Percentiles rank a stretch among this genome's conserved stretches.
Evolutionary conservation across 2,329 filamentous ascomycete genomes (phyloP).

Genomic region (Blumeriella jaapii): DNA sequence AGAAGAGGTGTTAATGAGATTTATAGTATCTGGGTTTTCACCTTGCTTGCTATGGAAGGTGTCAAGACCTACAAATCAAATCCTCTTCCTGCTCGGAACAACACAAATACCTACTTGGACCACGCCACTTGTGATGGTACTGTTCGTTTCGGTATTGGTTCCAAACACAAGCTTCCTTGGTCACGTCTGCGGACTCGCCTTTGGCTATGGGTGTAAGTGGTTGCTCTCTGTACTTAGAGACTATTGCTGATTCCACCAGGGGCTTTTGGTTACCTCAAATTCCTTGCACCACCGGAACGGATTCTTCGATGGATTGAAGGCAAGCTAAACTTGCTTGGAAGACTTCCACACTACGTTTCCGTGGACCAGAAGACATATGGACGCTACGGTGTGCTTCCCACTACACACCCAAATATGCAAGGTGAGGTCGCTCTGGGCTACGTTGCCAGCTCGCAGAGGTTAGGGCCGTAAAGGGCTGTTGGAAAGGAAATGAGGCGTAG

Average conservation of each 20-base stretch:
- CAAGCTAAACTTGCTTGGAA: conserved; percentile 72
- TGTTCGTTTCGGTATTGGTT: conserved; percentile 65
- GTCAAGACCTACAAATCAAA: conserved; percentile 76
- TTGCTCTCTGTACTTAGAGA: neutral
- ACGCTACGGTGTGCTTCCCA: conserved; percentile 77
- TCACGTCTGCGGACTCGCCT: conserved; percentile 69
- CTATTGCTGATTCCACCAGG: conserved; percentile 36
- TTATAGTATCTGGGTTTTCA: conserved; percentile 78
- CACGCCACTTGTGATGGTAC: conserved; percentile 65
- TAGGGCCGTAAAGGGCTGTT: conserved; percentile 60
- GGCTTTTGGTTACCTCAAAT: conserved; percentile 79
- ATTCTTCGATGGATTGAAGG: conserved; percentile 78
- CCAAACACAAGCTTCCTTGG: conserved; percentile 77
- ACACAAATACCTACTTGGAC: conserved; percentile 82
- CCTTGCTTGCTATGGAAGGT: conserved; percentile 73
- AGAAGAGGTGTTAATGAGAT: no score
- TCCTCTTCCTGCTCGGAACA: conserved; percentile 55
- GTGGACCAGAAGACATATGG: conserved; percentile 95
- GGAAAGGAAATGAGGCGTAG: neutral
- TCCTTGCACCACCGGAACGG: conserved; percentile 82
- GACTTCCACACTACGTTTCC: conserved; percentile 84
- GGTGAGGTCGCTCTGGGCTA: conserved; percentile 44
- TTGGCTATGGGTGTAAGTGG: conserved; percentile 75
- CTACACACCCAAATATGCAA: conserved; percentile 31
- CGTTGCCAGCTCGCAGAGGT: conserved; percentile 51